Percentiles rank a stretch among this genome's conserved stretches.
phyloP scores from a whole-genome alignment of 2,329 filamentous ascomycete species.

The Exophiala aquamarina region DNA sequence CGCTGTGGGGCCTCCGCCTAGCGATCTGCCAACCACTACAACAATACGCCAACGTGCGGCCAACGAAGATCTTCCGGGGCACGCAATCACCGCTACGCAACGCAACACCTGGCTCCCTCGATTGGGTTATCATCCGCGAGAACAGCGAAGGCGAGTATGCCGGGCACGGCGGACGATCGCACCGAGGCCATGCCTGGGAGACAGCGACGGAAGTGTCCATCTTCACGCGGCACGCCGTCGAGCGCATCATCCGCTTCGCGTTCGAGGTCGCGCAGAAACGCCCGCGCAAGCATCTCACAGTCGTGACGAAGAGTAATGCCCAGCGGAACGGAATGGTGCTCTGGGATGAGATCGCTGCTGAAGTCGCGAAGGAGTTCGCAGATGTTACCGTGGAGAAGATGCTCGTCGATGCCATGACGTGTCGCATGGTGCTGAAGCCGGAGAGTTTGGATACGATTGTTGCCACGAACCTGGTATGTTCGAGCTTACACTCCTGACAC shows the following conservation, averaged over 20 bases:
- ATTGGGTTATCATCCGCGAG: conserved; percentile 68
- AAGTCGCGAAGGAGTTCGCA: conserved; percentile 57
- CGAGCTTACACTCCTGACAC: too few species aligned
- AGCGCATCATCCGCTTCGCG: conserved; percentile 62
- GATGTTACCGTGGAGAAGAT: conserved; percentile 65
- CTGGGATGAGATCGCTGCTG: conserved; percentile 63
- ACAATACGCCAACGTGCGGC: conserved; percentile 68
- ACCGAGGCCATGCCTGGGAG: conserved; percentile 60
- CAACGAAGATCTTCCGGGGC: conserved; percentile 62
- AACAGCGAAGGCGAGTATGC: conserved; percentile 68
- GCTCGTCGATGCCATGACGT: conserved; percentile 67
- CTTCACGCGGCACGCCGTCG: conserved; percentile 61
- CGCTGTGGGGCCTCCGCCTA: conserved; percentile 66
- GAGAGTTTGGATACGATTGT: conserved; percentile 63
- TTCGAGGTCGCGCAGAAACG: conserved; percentile 61
- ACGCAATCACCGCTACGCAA: conserved; percentile 55
- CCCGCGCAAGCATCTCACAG: conserved; percentile 58
- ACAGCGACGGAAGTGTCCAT: conserved; percentile 62
- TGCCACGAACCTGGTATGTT: conserved; percentile 54
- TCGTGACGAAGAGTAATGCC: conserved; percentile 67
- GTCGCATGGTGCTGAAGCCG: conserved; percentile 62
- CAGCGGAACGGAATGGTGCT: conserved; percentile 68
- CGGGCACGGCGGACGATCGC: conserved; percentile 63
- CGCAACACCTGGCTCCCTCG: conserved; percentile 58
- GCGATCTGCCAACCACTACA: conserved; percentile 67